Evolutionary conservation across 1,284 basidiomycete species (phyloP).

Genomic region (Cryptococcus sp.): DNA sequence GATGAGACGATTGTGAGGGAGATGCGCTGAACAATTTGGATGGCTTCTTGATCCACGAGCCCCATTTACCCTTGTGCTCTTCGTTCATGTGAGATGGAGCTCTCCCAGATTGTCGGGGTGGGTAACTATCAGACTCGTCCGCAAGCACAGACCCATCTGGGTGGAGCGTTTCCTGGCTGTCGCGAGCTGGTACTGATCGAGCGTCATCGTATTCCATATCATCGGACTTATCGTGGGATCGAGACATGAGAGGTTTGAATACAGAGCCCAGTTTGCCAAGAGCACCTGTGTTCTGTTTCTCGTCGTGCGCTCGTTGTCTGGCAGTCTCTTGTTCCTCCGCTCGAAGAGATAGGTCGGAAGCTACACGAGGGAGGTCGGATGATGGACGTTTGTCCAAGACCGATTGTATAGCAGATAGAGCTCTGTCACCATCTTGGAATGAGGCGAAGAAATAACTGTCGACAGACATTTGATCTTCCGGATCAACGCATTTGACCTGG

Average conservation of each 20-base stretch:
- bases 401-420: constrained; percentile 72
- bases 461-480: constrained; percentile 65
- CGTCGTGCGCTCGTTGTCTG: constrained; percentile 41
- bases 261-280: constrained; percentile 25
- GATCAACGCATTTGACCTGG: constrained; percentile 73
- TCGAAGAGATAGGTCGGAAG: constrained; percentile 6
- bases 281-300: not conserved
- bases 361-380: constrained; percentile 29
- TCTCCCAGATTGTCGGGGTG: constrained; percentile 30
- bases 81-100: constrained; percentile 30
- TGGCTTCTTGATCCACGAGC: constrained; percentile 38
- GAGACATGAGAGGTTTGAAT: constrained; percentile 25
- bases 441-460: constrained; percentile 84
- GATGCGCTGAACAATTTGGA: constrained; percentile 34
- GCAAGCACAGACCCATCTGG: not conserved
- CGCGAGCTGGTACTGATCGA: constrained; percentile 1
- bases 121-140: constrained; percentile 30
- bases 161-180: no score
- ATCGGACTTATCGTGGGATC: constrained; percentile 4
- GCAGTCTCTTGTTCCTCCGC: constrained; percentile 50
- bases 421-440: constrained; percentile 70
- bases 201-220: not conserved
- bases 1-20: constrained; percentile 8
- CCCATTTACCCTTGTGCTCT: constrained; percentile 8
- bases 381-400: constrained; percentile 58